Base-by-base conservation (phyloP, 164 flowering plant species). In the Paratinospora sagittata region DNA sequence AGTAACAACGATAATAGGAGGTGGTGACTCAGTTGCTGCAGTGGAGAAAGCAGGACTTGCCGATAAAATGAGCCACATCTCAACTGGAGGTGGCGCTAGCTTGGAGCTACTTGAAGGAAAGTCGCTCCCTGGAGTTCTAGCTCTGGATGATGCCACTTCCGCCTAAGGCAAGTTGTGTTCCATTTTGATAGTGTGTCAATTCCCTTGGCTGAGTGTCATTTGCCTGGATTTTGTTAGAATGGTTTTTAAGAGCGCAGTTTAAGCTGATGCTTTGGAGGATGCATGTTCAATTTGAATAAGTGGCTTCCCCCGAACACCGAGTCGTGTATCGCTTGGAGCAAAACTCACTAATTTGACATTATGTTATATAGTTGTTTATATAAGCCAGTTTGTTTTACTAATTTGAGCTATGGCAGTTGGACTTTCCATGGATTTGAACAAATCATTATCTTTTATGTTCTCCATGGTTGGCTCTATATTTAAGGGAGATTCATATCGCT, bases 1-100 rank as follows among this genome's bases (percentile, higher is more conserved):
- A 13, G 88, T 83, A 65, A 85, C 84, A 0, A 85, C 88, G n/a
- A 85, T 85, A 73, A 85, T 85, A 0, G 88, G 86, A 73, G 88
- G 88, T 71, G 88, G 88, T 16, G 88, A 85, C 52, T 85, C 88
- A 14, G 88, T 85, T 76, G 86, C 85, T n/a, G 88, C 88, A 12
- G 87, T 85, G 26, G 88, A 87, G 82, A 79, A 85, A 75, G 85
- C 71, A 6, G 87, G 90, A 41, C 71, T 87, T 39, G 87, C 85
- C 3, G 87, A 85, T 30, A 80, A 78, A 72, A 83, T 87, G 87
- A 87, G 86, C 82, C 88, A 87, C 79, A 84, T 86, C 70, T 86
- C 90, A 14, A 83, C 88, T 2, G 86, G 88, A 60, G 88, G 86
- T 58, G 86, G 85, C 74, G 88, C 88, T 13, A 83, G 86, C 72